These are phyloP conservation scores for Nicotiana tomentosiformis DNA, from an alignment of 257 asterid species.

Conservation along the genomic window DNA sequence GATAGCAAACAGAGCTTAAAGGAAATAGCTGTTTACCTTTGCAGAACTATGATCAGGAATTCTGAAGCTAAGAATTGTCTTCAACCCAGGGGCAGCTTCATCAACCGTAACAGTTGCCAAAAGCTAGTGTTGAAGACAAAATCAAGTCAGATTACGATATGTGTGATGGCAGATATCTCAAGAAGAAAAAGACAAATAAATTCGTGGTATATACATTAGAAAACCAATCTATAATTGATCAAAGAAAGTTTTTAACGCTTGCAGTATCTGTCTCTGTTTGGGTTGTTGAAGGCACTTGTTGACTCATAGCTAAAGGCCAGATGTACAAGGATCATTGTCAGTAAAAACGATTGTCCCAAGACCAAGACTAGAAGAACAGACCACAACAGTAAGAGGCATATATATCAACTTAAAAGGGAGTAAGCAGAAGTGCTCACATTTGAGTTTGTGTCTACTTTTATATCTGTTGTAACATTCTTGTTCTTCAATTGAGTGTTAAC, in stretches of 20 bases:
- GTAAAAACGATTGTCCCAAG: neutral
- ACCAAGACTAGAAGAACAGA: neutral
- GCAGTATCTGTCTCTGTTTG: neutral
- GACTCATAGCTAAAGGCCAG: neutral
- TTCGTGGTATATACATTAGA: neutral
- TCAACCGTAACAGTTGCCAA: slow-evolving; percentile 2
- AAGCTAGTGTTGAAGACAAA: neutral
- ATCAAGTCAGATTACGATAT: neutral
- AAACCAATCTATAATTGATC: neutral
- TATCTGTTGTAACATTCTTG: neutral
- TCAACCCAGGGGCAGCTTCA: slow-evolving; percentile 8
- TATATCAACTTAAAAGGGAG: neutral
- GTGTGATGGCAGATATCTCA: neutral
- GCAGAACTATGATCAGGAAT: slow-evolving; percentile 8
- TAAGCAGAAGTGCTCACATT: neutral
- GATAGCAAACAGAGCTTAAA: neutral
- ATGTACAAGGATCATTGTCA: neutral
- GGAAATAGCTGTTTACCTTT: neutral
- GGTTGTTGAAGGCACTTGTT: neutral
- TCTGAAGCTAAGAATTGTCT: neutral
- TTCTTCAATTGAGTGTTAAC: slow-evolving; percentile 11
- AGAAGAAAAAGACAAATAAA: neutral
- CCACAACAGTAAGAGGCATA: neutral
- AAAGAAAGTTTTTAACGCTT: neutral
- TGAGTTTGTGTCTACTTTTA: slow-evolving; percentile 6